These are phyloP conservation scores for Chloromonas sp. DNA, from an alignment of 163 green algal genomes.

Conservation along the genomic window DNA sequence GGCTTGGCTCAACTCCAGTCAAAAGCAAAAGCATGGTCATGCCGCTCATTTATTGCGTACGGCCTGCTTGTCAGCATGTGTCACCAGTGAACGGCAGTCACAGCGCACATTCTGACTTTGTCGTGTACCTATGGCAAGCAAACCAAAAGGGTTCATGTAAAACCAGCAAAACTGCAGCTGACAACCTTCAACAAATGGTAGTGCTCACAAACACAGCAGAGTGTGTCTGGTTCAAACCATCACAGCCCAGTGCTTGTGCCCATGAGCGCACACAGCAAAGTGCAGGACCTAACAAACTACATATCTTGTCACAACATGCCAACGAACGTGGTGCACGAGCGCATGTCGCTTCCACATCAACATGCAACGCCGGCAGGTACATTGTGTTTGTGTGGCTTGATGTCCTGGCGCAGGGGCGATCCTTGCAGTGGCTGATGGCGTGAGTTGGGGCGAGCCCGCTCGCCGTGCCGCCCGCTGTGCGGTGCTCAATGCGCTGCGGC, in stretches of 20 bases:
- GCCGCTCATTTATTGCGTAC: too few relatives aligned
- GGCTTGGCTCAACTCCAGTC: too few relatives aligned
- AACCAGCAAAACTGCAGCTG: background rate
- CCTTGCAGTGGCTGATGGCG: conserved; percentile 37
- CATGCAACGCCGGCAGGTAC: too few relatives aligned
- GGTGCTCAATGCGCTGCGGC: conserved; percentile 25
- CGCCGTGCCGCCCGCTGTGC: conserved; percentile 29
- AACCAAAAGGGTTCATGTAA: too few relatives aligned
- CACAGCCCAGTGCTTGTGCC: too few relatives aligned
- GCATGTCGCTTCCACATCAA: background rate
- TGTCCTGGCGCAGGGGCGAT: conserved; percentile 16
- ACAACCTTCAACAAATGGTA: background rate
- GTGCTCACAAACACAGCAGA: too few relatives aligned
- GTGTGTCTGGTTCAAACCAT: too few relatives aligned
- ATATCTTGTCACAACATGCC: background rate
- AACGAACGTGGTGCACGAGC: background rate
- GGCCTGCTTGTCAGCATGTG: too few relatives aligned
- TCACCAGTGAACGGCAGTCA: too few relatives aligned
- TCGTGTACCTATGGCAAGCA: too few relatives aligned
- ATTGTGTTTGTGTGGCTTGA: conserved; percentile 1
- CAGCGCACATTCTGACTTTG: too few relatives aligned
- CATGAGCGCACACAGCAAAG: background rate
- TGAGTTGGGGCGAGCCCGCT: conserved; percentile 41
- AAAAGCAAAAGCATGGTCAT: too few relatives aligned
- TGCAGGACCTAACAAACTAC: background rate